phyloP scores from a whole-genome alignment of 441 rosid species.

The Populus trichocarpa region DNA sequence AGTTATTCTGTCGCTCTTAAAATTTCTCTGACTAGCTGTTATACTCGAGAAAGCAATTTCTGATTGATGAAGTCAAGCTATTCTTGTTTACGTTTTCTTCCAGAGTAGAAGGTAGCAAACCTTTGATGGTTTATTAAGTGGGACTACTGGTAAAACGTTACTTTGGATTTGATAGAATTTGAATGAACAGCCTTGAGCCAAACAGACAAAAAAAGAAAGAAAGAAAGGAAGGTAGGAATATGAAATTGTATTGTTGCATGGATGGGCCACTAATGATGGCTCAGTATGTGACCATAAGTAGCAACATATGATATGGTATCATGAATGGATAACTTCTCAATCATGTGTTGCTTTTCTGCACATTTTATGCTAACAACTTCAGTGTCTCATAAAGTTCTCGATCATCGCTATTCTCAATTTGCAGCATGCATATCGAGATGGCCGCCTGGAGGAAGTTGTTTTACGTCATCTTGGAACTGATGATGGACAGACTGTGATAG shows the following conservation, averaged over 20 bases:
- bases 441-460: slow-evolving; percentile 65
- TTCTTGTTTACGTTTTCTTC: background rate
- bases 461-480: slow-evolving; percentile 69
- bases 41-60: background rate
- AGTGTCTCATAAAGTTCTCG: background rate
- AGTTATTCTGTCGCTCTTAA: background rate
- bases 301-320: background rate
- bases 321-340: background rate
- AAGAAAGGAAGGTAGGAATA: background rate
- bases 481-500: slow-evolving; percentile 56
- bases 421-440: slow-evolving; percentile 78
- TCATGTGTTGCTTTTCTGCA: background rate
- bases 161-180: background rate
- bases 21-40: background rate
- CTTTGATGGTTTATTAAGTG: background rate
- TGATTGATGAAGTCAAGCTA: background rate
- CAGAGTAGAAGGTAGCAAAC: background rate
- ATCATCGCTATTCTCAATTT: slow-evolving; percentile 24
- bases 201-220: background rate
- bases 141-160: background rate
- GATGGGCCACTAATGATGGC: background rate
- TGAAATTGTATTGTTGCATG: background rate
- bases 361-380: background rate
- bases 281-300: background rate
- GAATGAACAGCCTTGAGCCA: background rate